These are phyloP conservation scores for Populus simonii DNA, from an alignment of 345 rosid species.

Conservation along the genomic window DNA sequence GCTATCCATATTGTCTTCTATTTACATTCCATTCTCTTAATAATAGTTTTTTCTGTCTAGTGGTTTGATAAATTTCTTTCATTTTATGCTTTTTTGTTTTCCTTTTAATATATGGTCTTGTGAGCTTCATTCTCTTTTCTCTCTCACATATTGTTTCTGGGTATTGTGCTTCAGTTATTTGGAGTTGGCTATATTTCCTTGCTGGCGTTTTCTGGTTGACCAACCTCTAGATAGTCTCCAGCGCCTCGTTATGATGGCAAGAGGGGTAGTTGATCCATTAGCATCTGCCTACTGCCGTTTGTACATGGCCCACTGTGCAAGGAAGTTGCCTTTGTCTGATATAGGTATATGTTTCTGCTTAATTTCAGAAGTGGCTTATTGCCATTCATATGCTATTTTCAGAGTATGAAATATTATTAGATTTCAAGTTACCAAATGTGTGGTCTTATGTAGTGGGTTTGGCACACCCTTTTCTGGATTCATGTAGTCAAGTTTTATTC, in stretches of 20 bases:
- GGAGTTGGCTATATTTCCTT: slow-evolving; percentile 85
- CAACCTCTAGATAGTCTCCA: slow-evolving; percentile 52
- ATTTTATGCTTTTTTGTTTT: background rate
- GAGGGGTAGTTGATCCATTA: slow-evolving; percentile 86
- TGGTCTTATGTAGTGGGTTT: background rate
- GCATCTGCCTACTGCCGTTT: slow-evolving; percentile 78
- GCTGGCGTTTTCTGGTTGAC: slow-evolving; percentile 71
- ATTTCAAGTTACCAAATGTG: background rate
- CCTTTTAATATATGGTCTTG: background rate
- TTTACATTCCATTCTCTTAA: background rate
- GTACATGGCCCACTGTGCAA: slow-evolving; percentile 67
- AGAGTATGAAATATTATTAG: background rate
- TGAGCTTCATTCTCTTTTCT: background rate
- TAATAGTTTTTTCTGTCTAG: background rate
- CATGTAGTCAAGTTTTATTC: too few species aligned
- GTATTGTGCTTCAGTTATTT: slow-evolving; percentile 53
- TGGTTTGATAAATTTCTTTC: background rate
- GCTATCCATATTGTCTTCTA: background rate
- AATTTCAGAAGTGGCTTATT: background rate
- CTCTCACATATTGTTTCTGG: slow-evolving; percentile 12
- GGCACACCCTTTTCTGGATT: too few species aligned
- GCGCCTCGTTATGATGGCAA: slow-evolving; percentile 72
- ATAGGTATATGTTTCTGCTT: slow-evolving; percentile 40
- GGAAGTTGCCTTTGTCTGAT: slow-evolving; percentile 49
- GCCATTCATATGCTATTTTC: background rate